Evolutionary conservation across 768 basidiomycete species (phyloP), one percentile per base, ranked within the genome.

Genomic region (Leccinum variicolor): DNA sequence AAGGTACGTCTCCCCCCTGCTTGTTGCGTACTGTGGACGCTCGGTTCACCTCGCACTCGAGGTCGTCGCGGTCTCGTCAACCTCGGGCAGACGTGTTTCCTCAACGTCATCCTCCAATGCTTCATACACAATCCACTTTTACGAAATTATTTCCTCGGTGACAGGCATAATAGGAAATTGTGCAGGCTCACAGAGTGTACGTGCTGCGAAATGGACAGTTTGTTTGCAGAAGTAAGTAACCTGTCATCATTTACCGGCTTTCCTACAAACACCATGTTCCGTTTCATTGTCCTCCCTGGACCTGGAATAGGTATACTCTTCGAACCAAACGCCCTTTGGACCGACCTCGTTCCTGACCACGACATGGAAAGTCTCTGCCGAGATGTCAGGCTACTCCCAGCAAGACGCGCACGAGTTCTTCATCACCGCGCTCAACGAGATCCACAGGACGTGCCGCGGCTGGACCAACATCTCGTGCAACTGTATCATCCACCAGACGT

Each of bases 361-460:
- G 26, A 90, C 89, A 33, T 98, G 94, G 95, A 81, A 80, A 60
- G 75, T 78, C 4, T 86, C 89, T 0, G 74, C 87, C 0, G 93
- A 96, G 59, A 77, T 98, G 26, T 84, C 92, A 5, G 95, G 94
- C 2, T 93, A 98, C 66, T 85, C 92, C 0, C 96, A 98, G 70
- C 96, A 96, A 67, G 95, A 98, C 60, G 92, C 93, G 2, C 93
- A 95, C 77, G 89, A 92, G 70, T 89, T 86, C 68, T 90, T 92
- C 71, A 90, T 92, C 28, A 81, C 87, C 17, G 83, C 86, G 0
- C 77, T 98, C 25, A 94, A 95, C 66, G 89, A 93, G 62, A 89
- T 97, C 11, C 95, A 98, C 69, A 77, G 79, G 19, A 89, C 84
- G 36, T 88, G 87, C 11, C 79, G 87, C 39, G 85, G 89, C 1